Evolutionary conservation across 176 grass and related monocot species (phyloP), one percentile per base, ranked within the genome.

Genomic region (Paspalum notatum): DNA sequence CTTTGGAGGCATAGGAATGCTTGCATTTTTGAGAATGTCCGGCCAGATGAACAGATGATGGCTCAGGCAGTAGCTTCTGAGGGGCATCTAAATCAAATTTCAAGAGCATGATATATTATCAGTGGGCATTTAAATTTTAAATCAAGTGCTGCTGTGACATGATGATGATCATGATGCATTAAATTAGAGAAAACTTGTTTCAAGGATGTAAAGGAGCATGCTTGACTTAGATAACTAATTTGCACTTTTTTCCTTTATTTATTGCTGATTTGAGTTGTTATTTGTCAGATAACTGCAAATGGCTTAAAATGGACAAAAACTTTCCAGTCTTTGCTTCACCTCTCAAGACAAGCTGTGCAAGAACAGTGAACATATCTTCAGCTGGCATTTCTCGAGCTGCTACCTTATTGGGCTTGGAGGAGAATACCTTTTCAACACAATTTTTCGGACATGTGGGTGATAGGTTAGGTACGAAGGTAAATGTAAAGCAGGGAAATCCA

Each of bases 331-430:
- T 81, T 66, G 46, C 53, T 80, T 88, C 88, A 68, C 86, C 83
- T 83, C 81, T 98, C 71, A 86, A 92, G 82, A 91, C 74, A 89
- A 83, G 27, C 72, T 80, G 4, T 64, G 32, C 75, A 76, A 89
- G 76, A 87, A 85, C 72, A 78, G 85, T 91, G 75, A 94, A 90
- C 73, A 14, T 98, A 73, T 86, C 89, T 94, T 91, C 87, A 72
- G 42, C 75, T 71, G 90, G 87, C 62, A 82, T 98, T 51, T 82
- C 86, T 80, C 87, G 81, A 70, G 95, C 92, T 85, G 85, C 92
- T 80, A 85, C 83, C 71, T 91, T 98, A 77, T 78, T 94, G 87
- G 90, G 95, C 24, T 83, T 94, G 86, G 87, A 94, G 62, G 86
- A 84, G 71, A 80, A 87, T 75, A 80, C 87, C 43, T 49, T 92